Percentiles rank a stretch among this genome's conserved stretches.
Conservation (phyloP, 2,329 filamentous ascomycete species). For the Fusarium marasasianum region DNA sequence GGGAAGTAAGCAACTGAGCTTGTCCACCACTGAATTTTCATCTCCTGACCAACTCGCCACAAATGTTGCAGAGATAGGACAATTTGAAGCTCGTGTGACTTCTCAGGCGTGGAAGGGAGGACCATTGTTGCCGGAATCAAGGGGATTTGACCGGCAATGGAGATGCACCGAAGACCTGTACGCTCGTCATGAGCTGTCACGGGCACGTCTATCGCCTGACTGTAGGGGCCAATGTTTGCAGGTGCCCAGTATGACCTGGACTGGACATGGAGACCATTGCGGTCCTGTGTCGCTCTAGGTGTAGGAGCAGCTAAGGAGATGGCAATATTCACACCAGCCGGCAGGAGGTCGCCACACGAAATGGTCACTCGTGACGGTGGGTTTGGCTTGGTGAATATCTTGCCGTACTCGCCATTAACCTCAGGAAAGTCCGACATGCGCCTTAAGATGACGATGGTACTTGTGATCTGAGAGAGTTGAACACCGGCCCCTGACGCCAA, state of each 20-base stretch:
- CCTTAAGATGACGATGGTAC: slow-evolving; percentile 74
- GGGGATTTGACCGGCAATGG: slow-evolving; percentile 91
- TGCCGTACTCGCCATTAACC: slow-evolving; percentile 80
- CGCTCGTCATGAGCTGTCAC: slow-evolving; percentile 29
- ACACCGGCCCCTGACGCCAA: slow-evolving; percentile 49
- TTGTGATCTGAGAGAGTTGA: slow-evolving; percentile 56
- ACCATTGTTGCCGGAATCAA: slow-evolving; percentile 83
- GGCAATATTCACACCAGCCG: slow-evolving; percentile 65
- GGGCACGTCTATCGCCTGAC: slow-evolving; percentile 77
- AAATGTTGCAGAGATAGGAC: slow-evolving; percentile 87
- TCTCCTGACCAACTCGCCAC: slow-evolving; percentile 80
- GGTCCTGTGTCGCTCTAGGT: slow-evolving; percentile 38
- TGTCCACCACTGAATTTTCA: slow-evolving; percentile 78
- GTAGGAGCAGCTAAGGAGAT: slow-evolving; percentile 62
- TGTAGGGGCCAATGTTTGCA: slow-evolving; percentile 97
- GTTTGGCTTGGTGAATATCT: slow-evolving; percentile 79
- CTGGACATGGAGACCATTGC: slow-evolving; percentile 85
- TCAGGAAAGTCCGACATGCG: slow-evolving; percentile 81
- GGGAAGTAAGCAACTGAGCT: slow-evolving; percentile 80
- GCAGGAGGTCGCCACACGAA: slow-evolving; percentile 75
- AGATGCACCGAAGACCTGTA: slow-evolving; percentile 56
- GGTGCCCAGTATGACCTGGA: slow-evolving; percentile 96
- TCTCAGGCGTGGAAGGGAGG: slow-evolving; percentile 54
- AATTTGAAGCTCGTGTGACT: slow-evolving; percentile 65
- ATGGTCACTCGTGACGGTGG: slow-evolving; percentile 88